phyloP scores from a whole-genome alignment of 768 basidiomycete genomes.

The Pilatotrama ljubarskyi region DNA sequence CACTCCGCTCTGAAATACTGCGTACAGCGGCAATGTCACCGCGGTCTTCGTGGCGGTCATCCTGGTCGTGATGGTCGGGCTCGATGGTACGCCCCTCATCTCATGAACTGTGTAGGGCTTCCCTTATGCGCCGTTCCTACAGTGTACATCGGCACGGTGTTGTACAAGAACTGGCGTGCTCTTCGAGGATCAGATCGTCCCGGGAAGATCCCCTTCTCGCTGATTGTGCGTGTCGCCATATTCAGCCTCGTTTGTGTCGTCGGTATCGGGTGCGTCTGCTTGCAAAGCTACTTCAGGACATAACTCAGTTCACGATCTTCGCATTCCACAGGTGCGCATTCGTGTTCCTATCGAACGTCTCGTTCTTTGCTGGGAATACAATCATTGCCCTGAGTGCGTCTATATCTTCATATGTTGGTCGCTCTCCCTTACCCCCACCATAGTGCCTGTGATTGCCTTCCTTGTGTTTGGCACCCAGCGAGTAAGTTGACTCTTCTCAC shows the following conservation, averaged over 20 bases:
- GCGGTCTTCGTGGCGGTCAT: slow-evolving; percentile 13
- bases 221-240: slow-evolving; percentile 18
- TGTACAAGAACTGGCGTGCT: slow-evolving; percentile 21
- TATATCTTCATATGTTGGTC: background rate
- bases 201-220: slow-evolving; percentile 17
- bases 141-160: slow-evolving; percentile 17
- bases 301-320: too few species aligned
- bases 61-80: slow-evolving; percentile 12
- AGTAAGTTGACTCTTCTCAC: background rate
- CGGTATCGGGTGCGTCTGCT: slow-evolving; percentile 10
- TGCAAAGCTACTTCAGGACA: too few species aligned
- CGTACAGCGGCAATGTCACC: slow-evolving; percentile 5
- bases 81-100: slow-evolving; percentile 3
- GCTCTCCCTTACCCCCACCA: background rate
- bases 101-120: background rate
- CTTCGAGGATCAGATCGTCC: slow-evolving; percentile 18
- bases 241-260: slow-evolving; percentile 21
- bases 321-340: slow-evolving; percentile 4
- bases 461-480: slow-evolving; percentile 18
- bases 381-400: slow-evolving; percentile 14
- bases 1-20: background rate
- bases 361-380: slow-evolving; percentile 16
- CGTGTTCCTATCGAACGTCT: slow-evolving; percentile 16
- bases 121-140: background rate
- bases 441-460: slow-evolving; percentile 21